Base-by-base conservation (phyloP, 2,329 filamentous ascomycete genomes). In the Chrysoporthe puriensis region DNA sequence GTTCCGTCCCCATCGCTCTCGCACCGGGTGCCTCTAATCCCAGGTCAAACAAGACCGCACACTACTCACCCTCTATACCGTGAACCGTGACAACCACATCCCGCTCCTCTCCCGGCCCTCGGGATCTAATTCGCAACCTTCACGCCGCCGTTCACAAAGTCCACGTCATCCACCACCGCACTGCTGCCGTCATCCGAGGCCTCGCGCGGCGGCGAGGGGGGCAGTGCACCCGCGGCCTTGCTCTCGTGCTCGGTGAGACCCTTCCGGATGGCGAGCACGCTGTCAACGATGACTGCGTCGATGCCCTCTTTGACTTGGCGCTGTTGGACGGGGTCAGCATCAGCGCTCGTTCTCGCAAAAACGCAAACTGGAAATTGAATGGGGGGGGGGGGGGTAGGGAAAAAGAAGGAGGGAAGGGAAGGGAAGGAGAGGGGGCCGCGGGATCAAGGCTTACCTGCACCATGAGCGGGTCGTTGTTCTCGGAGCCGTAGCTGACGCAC, bases 281-380 rank as follows among this genome's bases (percentile, higher is more conserved):
- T 96, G 77, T 99, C 96, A 16, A 98, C 96, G 75, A 99, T 99
- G 64, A 99, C 95, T 1, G 96, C 96, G 76, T 99, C 96, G 70
- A 99, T 97, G 60, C 96, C 95, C 79, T 97, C 93, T 65, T 93
- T 92, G 11, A 96, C 93, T 89, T 99, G 96, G 71, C 91, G 82
- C 90, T 94, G 76, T 72, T 73, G 62, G 71, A n/a, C 2, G 4
- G 8, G 11, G 62, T 43, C 34, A 52, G 52, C 42, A 36, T 14
- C 18, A 16, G 3, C 16, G 9, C 0, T 63, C 14, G n/a, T 40
- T 50, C n/a, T 50, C 46, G 52, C 42, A 52, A 63, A 62, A 40
- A 40, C 6, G 6, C 36, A 26, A 26, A 26, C 26, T 26, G 26
- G 36, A 9, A 9, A 40, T 4, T 6, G 9, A 40, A 40, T 4